Evolutionary conservation across 2,329 filamentous ascomycete species (phyloP).

Genomic region (Diaporthe ilicicola): DNA sequence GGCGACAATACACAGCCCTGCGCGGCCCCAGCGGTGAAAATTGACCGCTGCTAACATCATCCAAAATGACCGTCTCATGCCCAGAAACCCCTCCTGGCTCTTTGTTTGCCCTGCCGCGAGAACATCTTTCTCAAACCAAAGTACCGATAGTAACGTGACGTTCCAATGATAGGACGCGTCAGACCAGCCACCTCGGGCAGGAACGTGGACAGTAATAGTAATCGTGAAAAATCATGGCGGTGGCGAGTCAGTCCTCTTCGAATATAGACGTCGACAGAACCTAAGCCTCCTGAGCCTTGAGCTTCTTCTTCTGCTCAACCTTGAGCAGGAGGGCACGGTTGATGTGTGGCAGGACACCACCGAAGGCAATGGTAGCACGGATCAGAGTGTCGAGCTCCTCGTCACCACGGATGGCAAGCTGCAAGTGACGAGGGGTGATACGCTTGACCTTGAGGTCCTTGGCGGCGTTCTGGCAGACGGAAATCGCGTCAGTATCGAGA

Average conservation of each 20-base stretch:
- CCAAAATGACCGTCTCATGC: constrained; percentile 8
- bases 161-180: neutral
- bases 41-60: neutral
- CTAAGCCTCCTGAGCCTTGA: constrained; percentile 47
- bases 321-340: constrained; percentile 85
- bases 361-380: constrained; percentile 96
- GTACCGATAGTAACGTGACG: neutral
- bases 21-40: neutral
- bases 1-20: neutral
- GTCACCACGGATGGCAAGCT: constrained; percentile 97
- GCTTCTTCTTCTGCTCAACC: constrained; percentile 53
- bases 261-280: neutral
- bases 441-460: constrained; percentile 99
- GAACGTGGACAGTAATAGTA: neutral
- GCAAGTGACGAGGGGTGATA: constrained; percentile 96
- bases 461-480: constrained; percentile 77
- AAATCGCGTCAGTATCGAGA: constrained; percentile 14
- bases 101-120: neutral
- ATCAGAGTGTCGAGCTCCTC: constrained; percentile 98
- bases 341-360: constrained; percentile 98
- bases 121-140: neutral
- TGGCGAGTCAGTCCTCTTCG: neutral
- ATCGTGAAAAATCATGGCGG: constrained; percentile 10
- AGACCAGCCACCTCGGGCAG: neutral
- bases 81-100: constrained; percentile 1